phyloP scores from a whole-genome alignment of 2,329 filamentous ascomycete species.

The Tolypocladium paradoxum region DNA sequence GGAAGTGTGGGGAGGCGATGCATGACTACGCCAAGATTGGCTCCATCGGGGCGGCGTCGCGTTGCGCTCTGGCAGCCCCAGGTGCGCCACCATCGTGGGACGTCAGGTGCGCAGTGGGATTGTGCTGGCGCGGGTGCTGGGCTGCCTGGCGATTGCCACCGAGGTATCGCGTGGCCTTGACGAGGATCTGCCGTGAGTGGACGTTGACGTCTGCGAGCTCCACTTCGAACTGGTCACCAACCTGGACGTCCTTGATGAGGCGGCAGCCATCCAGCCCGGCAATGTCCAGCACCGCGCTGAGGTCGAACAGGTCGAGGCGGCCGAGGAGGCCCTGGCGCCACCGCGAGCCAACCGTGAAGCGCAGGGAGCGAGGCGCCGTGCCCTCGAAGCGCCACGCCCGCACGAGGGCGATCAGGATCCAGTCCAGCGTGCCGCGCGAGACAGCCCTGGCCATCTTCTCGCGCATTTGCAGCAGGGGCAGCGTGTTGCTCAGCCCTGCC shows the following conservation, averaged over 20 bases:
- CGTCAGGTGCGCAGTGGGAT: background rate
- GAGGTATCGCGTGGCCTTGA: slow-evolving; percentile 30
- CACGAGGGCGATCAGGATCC: slow-evolving; percentile 49
- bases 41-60: background rate
- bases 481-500: slow-evolving; percentile 28
- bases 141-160: background rate
- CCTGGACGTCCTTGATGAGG: slow-evolving; percentile 29
- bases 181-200: slow-evolving; percentile 31
- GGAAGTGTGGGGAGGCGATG: background rate
- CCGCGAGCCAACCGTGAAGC: slow-evolving; percentile 33
- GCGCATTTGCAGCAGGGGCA: slow-evolving; percentile 40
- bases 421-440: slow-evolving; percentile 34
- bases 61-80: background rate
- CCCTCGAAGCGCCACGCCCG: slow-evolving; percentile 48
- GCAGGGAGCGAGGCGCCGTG: slow-evolving; percentile 34
- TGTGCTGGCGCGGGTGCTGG: background rate
- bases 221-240: slow-evolving; percentile 46
- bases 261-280: slow-evolving; percentile 25
- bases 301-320: slow-evolving; percentile 39
- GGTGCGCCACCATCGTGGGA: background rate
- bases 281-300: slow-evolving; percentile 29
- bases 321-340: slow-evolving; percentile 25
- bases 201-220: slow-evolving; percentile 44
- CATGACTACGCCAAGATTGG: background rate
- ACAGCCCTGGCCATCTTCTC: slow-evolving; percentile 39